Conservation (phyloP, 2,329 filamentous ascomycete genomes). For the Teratosphaeria gauchensis region DNA sequence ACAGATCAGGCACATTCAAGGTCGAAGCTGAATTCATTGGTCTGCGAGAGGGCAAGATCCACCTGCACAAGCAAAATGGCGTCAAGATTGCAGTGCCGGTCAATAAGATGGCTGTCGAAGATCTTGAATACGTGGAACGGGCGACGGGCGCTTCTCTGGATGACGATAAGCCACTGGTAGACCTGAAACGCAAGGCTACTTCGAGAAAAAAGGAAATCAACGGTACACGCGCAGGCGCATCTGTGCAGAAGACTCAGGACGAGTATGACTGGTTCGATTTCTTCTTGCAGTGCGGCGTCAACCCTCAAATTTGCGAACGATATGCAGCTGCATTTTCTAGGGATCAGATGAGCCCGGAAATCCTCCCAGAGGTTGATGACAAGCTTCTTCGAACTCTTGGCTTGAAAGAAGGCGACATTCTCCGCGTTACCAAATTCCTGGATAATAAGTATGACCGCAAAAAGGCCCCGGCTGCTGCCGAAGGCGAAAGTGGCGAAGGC, state of each 20-base stretch:
- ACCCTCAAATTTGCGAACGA: conserved; percentile 84
- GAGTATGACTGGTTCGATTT: conserved; percentile 99
- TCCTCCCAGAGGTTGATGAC: conserved; percentile 80
- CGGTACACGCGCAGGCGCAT: conserved; percentile 46
- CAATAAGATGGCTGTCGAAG: conserved; percentile 87
- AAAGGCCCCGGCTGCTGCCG: neutral
- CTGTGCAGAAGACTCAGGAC: conserved; percentile 52
- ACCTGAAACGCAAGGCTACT: conserved; percentile 53
- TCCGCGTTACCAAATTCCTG: conserved; percentile 84
- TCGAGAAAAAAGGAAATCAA: conserved; percentile 38
- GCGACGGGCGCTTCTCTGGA: conserved; percentile 77
- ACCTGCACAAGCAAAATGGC: conserved; percentile 94
- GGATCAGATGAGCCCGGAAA: conserved; percentile 93
- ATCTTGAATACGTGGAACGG: conserved; percentile 88
- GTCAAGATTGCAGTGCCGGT: conserved; percentile 97
- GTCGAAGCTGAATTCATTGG: conserved; percentile 96
- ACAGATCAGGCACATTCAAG: conserved; percentile 89
- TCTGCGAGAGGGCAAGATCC: conserved; percentile 90
- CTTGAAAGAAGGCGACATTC: conserved; percentile 90
- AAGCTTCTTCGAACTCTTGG: conserved; percentile 76
- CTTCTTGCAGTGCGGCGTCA: conserved; percentile 85
- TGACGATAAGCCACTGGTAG: conserved; percentile 86
- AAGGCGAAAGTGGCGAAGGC: conserved; percentile 26
- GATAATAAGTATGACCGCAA: conserved; percentile 70
- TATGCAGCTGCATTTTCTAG: conserved; percentile 82